Evolutionary conservation across 2,329 filamentous ascomycete species (phyloP).

Genomic region (Xylariales sp.): DNA sequence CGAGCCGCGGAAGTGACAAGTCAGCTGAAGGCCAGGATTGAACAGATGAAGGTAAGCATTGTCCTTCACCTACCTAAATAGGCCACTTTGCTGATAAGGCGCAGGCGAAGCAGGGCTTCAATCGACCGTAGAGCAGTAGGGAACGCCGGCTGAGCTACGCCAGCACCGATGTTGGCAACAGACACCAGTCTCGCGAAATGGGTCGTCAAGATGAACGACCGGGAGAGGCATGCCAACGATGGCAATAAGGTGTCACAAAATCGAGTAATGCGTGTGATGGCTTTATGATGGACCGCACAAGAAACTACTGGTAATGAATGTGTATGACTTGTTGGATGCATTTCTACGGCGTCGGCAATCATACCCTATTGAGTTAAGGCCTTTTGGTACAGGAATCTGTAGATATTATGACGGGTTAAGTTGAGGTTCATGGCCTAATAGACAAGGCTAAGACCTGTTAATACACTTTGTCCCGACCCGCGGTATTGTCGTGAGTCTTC

Average conservation of each 20-base stretch:
- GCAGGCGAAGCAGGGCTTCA: slow-evolving; percentile 48
- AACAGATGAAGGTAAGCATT: slow-evolving; percentile 81
- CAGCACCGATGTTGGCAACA: no score
- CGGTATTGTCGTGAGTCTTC: no score
- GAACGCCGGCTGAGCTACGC: neutral
- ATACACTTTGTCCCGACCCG: no score
- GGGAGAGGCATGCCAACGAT: neutral
- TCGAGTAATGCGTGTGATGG: neutral
- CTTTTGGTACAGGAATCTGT: neutral
- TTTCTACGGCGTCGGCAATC: slow-evolving; percentile 24
- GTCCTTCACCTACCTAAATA: neutral
- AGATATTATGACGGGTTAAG: neutral
- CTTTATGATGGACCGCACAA: neutral
- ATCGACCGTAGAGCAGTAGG: slow-evolving; percentile 30
- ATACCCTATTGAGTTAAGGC: slow-evolving; percentile 16
- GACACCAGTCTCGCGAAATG: no score
- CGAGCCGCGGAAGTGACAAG: slow-evolving; percentile 95
- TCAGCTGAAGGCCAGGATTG: slow-evolving; percentile 93
- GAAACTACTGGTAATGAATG: slow-evolving; percentile 5
- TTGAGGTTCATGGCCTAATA: no score
- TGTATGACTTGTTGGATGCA: slow-evolving; percentile 18
- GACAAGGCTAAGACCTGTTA: no score
- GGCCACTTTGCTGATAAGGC: slow-evolving; percentile 10
- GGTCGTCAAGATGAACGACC: no score
- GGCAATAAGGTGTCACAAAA: neutral